Evolutionary conservation across 306 rosid species (phyloP).

Genomic region (Ziziphus jujuba): DNA sequence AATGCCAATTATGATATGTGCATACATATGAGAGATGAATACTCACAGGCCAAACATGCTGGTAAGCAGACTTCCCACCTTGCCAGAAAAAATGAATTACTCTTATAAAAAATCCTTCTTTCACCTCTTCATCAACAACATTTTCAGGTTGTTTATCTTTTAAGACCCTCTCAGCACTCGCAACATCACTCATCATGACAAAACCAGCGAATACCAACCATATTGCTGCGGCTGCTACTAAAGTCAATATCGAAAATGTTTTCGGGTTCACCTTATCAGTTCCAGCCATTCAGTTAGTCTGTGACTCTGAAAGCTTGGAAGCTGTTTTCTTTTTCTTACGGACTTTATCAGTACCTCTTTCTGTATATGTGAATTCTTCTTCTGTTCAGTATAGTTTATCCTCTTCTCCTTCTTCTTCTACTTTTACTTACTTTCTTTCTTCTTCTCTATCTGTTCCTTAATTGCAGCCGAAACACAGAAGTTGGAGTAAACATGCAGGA

Average conservation of each 20-base stretch:
- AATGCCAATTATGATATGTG: neutral
- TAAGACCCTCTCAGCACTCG: slow-evolving; percentile 50
- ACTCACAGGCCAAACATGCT: slow-evolving; percentile 85
- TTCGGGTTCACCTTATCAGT: slow-evolving; percentile 16
- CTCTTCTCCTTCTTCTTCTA: too few species aligned
- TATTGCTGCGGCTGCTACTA: slow-evolving; percentile 23
- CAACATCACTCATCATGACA: slow-evolving; percentile 39
- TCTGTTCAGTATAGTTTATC: neutral
- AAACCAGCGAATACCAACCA: slow-evolving; percentile 43
- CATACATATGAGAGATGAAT: neutral
- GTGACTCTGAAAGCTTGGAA: slow-evolving; percentile 14
- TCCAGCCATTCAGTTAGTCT: slow-evolving; percentile 42
- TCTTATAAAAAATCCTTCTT: slow-evolving; percentile 34
- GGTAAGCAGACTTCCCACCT: slow-evolving; percentile 51
- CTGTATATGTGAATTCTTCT: neutral
- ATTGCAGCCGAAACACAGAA: too few species aligned
- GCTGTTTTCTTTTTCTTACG: too few species aligned
- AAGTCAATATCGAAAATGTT: slow-evolving; percentile 32
- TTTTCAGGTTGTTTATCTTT: slow-evolving; percentile 33
- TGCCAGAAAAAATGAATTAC: slow-evolving; percentile 53
- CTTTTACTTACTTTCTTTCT: too few species aligned
- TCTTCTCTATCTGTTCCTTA: too few species aligned
- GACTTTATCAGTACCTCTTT: neutral
- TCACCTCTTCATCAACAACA: slow-evolving; percentile 13
- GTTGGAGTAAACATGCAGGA: too few species aligned